These are phyloP conservation scores for Fusarium denticulatum DNA, from an alignment of 2,329 filamentous ascomycete species.

Conservation along the genomic window DNA sequence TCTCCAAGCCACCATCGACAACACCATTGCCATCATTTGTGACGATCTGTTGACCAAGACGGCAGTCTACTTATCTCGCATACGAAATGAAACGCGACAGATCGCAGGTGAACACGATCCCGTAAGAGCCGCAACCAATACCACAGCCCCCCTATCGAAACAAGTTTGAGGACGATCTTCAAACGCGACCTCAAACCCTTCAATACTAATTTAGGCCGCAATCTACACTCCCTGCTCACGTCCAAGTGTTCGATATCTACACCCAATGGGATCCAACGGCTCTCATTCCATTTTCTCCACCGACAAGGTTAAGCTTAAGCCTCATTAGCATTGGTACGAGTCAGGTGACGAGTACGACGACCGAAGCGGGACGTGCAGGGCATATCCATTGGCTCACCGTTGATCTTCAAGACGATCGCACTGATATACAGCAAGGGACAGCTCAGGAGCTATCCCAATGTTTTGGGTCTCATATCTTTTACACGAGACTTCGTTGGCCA, in stretches of 20 bases:
- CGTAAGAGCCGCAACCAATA: neutral
- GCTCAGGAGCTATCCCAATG: neutral
- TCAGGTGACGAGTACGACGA: slow-evolving; percentile 4
- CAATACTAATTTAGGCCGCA: slow-evolving; percentile 4
- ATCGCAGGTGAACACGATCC: slow-evolving; percentile 1
- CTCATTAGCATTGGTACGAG: slow-evolving; percentile 11
- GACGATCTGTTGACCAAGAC: neutral
- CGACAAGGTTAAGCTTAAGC: slow-evolving; percentile 2
- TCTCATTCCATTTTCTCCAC: neutral
- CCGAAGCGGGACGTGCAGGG: slow-evolving; percentile 3
- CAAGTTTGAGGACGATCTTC: slow-evolving; percentile 25
- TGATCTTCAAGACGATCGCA: slow-evolving; percentile 26
- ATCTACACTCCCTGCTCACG: slow-evolving; percentile 5
- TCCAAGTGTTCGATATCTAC: neutral
- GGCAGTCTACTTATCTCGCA: slow-evolving; percentile 10
- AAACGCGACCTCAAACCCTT: neutral
- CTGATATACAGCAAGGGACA: slow-evolving; percentile 13
- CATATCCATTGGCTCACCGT: slow-evolving; percentile 16
- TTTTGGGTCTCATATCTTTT: neutral
- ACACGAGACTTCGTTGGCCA: neutral
- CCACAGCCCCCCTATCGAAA: slow-evolving; percentile 8
- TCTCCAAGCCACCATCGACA: neutral
- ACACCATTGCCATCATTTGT: neutral
- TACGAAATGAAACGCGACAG: slow-evolving; percentile 16
- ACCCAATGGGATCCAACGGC: neutral